phyloP scores from a whole-genome alignment of 2,329 filamentous ascomycete species.

The Arachnopeziza araneosa region DNA sequence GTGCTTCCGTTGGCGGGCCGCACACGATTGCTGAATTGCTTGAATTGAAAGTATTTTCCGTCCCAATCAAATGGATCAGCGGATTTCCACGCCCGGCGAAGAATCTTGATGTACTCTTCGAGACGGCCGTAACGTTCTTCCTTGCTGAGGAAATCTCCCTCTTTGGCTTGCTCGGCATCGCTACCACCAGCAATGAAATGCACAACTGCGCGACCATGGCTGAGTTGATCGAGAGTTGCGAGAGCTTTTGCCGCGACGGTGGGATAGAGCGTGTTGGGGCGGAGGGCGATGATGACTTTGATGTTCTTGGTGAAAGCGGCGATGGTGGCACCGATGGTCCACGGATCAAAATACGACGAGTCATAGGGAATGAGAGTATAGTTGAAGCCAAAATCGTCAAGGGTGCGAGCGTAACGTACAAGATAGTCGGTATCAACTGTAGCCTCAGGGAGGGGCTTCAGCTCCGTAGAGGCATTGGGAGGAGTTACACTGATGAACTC shows the following conservation, averaged over 20 bases:
- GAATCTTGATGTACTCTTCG: constrained; percentile 57
- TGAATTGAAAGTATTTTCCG: constrained; percentile 54
- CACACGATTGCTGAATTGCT: constrained; percentile 49
- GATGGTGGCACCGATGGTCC: constrained; percentile 54
- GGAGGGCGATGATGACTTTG: constrained; percentile 55
- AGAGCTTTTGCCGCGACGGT: constrained; percentile 58
- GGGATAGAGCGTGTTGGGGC: constrained; percentile 56
- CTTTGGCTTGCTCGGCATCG: constrained; percentile 53
- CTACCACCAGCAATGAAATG: constrained; percentile 59
- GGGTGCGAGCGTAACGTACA: constrained; percentile 47
- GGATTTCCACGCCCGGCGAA: constrained; percentile 52
- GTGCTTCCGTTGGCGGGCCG: constrained; percentile 43
- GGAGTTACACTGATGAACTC: constrained; percentile 57
- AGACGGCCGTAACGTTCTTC: constrained; percentile 51
- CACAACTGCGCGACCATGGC: constrained; percentile 51
- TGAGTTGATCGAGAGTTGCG: constrained; percentile 55
- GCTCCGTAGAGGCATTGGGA: constrained; percentile 51
- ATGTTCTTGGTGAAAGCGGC: constrained; percentile 51
- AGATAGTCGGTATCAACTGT: constrained; percentile 50
- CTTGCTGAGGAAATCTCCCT: constrained; percentile 55
- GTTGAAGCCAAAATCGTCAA: constrained; percentile 57
- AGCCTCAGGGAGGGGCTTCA: constrained; percentile 47
- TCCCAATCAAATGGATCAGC: constrained; percentile 56
- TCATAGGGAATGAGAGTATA: constrained; percentile 57
- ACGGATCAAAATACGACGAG: constrained; percentile 50